Evolutionary conservation across 495 filamentous ascomycete species (phyloP), one percentile per base, ranked within the genome.

Genomic region (Xylaria grammica): DNA sequence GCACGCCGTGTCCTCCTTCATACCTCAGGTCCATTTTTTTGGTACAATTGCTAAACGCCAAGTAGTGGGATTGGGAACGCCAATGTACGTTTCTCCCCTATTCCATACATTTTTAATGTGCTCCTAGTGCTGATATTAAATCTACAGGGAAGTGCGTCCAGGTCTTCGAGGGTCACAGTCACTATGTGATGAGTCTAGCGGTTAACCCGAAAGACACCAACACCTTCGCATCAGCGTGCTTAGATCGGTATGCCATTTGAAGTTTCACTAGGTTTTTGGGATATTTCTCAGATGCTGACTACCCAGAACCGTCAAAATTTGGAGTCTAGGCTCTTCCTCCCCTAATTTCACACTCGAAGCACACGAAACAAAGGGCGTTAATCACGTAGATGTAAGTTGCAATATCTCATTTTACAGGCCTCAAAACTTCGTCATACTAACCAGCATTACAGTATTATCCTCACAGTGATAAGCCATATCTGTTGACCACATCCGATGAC

Each of bases 131-230:
- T 10, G 5, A 17, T 64, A 7, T 40, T 63, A 49, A 63, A 55
- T 3, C 3, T 51, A 32, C 24, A 64, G 62, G 62, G 96, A 98
- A 97, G 77, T 97, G 94, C 69, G 92, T 98, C 19, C 92, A 97
- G 75, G 89, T 97, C 45, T 99, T 97, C 70, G 95, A 99, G 74
- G 95, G 95, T n/a, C 96, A 99, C 72, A 90, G 89, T 70, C 93
- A 97, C 79, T 97, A 93, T 82, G 95, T 98, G 44, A 99, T 99
- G 96, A 93, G 93, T n/a, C 84, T 99, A 66, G 89, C 96, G n/a
- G 97, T 99, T 75, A 98, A 99, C 77, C 95, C 95, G 17, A 99
- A 98, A 77, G 95, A 98, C 69, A 97, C 96, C 22, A 99, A 99
- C 74, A 86, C 95, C 19, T 99, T 99, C 74, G 95, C 95, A 32